phyloP scores from a whole-genome alignment of 192 early-diverging fungal species.

The Allomyces arbusculus region DNA sequence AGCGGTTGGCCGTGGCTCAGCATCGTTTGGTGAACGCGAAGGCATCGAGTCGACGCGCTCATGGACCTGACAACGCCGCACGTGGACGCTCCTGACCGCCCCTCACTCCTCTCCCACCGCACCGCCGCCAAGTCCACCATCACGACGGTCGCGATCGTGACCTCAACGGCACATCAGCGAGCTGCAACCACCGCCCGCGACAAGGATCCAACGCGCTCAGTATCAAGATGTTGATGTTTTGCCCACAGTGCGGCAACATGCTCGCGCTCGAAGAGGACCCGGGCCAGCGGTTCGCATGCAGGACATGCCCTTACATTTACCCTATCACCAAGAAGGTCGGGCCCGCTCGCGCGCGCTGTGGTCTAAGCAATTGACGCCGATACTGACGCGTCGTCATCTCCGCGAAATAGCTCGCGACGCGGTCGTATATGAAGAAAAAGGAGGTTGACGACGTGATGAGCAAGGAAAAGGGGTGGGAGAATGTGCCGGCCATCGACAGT shows the following conservation, averaged over 20 bases:
- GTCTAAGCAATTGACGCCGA: background rate
- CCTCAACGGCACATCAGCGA: too few relatives aligned
- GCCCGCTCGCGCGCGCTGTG: background rate
- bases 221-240: too few relatives aligned
- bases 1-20: too few relatives aligned
- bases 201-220: too few relatives aligned
- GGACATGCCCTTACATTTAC: conserved; percentile 73
- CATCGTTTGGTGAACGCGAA: too few relatives aligned
- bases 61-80: too few relatives aligned
- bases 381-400: background rate
- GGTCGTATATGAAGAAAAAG: conserved; percentile 52
- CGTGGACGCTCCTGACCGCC: too few relatives aligned
- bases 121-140: too few relatives aligned
- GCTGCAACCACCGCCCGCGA: too few relatives aligned
- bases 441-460: conserved; percentile 86
- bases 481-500: conserved; percentile 53
- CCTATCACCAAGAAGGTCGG: conserved; percentile 28
- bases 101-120: too few relatives aligned
- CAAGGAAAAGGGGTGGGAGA: conserved; percentile 71
- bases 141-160: too few relatives aligned
- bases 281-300: conserved; percentile 38
- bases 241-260: conserved; percentile 17
- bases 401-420: conserved; percentile 25
- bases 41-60: too few relatives aligned
- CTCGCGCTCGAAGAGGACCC: conserved; percentile 29